phyloP scores from a whole-genome alignment of 2,329 filamentous ascomycete species.

The Emmonsia crescens region DNA sequence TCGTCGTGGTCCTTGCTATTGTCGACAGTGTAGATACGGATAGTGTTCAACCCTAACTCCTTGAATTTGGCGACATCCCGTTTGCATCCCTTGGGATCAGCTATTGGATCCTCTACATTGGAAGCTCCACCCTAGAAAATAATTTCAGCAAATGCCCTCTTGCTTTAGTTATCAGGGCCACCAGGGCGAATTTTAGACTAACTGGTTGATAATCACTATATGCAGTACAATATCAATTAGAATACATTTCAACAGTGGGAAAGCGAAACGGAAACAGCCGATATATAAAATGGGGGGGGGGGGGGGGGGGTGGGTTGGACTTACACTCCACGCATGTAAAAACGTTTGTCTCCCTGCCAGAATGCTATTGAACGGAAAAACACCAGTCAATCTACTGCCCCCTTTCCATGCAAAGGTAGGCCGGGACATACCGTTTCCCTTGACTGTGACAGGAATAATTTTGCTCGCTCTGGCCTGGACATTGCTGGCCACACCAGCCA shows the following conservation, averaged over 20 bases:
- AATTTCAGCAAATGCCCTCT: background rate
- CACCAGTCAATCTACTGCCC: slow-evolving; percentile 3
- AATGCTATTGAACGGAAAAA: slow-evolving; percentile 38
- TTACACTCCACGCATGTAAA: slow-evolving; percentile 40
- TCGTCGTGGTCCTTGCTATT: slow-evolving; percentile 70
- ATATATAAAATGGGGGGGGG: background rate
- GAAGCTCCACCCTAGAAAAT: slow-evolving; percentile 45
- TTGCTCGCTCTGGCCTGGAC: slow-evolving; percentile 33
- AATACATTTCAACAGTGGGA: background rate
- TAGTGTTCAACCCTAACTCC: slow-evolving; percentile 76
- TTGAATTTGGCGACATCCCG: slow-evolving; percentile 75
- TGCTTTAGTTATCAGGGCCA: background rate
- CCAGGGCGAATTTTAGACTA: slow-evolving; percentile 7
- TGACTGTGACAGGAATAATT: slow-evolving; percentile 48
- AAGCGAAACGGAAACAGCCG: background rate
- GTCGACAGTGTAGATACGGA: slow-evolving; percentile 88
- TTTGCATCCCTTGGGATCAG: slow-evolving; percentile 57
- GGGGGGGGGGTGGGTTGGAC: background rate
- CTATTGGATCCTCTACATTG: slow-evolving; percentile 60
- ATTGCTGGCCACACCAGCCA: slow-evolving; percentile 35
- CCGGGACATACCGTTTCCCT: slow-evolving; percentile 45
- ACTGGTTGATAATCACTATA: slow-evolving; percentile 51
- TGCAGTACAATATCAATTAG: slow-evolving; percentile 45
- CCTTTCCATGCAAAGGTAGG: background rate
- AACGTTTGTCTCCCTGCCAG: slow-evolving; percentile 50